Evolutionary conservation across 306 rosid genomes (phyloP), one percentile per base, ranked within the genome.

Genomic region (Prinsepia uniflora): DNA sequence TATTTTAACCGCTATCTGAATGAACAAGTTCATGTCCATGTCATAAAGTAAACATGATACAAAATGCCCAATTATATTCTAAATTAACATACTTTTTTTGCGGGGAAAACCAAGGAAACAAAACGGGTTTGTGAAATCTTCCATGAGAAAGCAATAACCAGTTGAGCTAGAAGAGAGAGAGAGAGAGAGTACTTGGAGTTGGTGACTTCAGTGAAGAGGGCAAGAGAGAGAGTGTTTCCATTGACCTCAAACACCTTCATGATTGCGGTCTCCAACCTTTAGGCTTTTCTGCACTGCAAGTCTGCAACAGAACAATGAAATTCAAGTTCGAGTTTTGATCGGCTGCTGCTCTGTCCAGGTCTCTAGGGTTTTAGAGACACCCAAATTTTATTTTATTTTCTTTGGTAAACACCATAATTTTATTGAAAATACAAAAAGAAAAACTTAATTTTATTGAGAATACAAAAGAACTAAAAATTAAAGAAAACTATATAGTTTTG

Each of bases 141-240:
- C 53, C 39, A 64, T 44, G 53, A 64, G 11, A 19, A 64, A 64
- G 69, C 14, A 64, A 19, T 47, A 63, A 17, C 60, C 44, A 49
- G 20, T 46, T 34, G 18, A 49, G 57, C 61, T 11, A n/a, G 15
- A 12, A 65, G 20, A 10, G 52, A 54, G 54, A 45, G 52, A 61
- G 74, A 47, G 41, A 67, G 59, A 85, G 79, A 42, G 66, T 77
- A 93, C 98, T 79, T 87, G 8, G 97, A 86, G 84, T 90, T 88
- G 75, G 94, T 79, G 66, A 93, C 97, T 4, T 88, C 86, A 50
- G 76, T 62, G 85, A 80, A 90, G 61, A 93, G 94, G 6, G 97
- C 79, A 63, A 93, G 82, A 74, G 77, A 80, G 40, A 88, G 83
- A 30, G 88, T 67, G 77, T 58, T 73, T 57, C 88, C 94, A 65